These are phyloP conservation scores for Rhododendron vialii DNA, from an alignment of 148 eudicot genomes.

Conservation along the genomic window DNA sequence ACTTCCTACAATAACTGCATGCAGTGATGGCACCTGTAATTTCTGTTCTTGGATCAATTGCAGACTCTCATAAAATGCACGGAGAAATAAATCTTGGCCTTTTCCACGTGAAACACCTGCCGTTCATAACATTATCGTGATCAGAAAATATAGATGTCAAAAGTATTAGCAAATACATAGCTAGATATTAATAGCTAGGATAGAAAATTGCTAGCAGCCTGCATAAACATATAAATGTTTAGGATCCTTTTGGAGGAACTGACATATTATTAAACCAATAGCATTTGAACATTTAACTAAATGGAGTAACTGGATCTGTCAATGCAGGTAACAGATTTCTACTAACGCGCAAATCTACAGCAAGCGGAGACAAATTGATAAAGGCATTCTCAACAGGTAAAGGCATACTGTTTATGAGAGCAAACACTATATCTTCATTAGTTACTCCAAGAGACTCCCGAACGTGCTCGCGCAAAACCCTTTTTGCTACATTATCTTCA, in stretches of 20 bases:
- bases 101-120: slow-evolving; percentile 97
- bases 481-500: slow-evolving; percentile 79
- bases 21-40: slow-evolving; percentile 78
- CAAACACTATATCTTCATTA: slow-evolving; percentile 86
- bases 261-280: neutral
- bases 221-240: neutral
- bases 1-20: slow-evolving; percentile 94
- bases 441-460: slow-evolving; percentile 90
- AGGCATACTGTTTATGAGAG: slow-evolving; percentile 76
- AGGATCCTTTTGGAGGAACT: neutral
- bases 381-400: neutral
- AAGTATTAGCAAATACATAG: neutral
- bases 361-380: neutral
- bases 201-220: neutral
- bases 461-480: slow-evolving; percentile 90
- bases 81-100: slow-evolving; percentile 92
- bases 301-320: neutral
- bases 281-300: neutral
- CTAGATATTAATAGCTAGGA: neutral
- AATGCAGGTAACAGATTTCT: neutral
- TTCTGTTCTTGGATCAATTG: slow-evolving; percentile 70
- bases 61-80: slow-evolving; percentile 76
- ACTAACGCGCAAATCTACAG: neutral
- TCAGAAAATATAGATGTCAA: neutral
- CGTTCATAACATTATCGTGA: neutral